phyloP scores from a whole-genome alignment of 176 grass and related monocot genomes.

The Phoenix roebelenii region DNA sequence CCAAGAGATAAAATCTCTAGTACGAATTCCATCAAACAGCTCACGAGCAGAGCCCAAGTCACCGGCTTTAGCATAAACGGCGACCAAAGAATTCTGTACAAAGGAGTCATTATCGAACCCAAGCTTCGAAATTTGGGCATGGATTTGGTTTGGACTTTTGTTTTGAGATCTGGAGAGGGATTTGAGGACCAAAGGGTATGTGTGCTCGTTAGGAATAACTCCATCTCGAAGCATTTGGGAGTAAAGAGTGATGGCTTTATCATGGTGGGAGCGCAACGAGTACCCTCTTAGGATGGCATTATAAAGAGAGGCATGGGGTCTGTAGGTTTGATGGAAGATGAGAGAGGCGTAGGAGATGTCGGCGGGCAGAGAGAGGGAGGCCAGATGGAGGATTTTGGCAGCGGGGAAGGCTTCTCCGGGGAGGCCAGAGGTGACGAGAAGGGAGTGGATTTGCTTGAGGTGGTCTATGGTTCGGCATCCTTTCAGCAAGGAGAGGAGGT shows the following conservation, averaged over 20 bases:
- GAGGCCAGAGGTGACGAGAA: slow-evolving; percentile 11
- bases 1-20: slow-evolving; percentile 6
- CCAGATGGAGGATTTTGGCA: not conserved
- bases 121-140: slow-evolving; percentile 11
- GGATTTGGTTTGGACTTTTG: not conserved
- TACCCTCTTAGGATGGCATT: not conserved
- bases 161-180: not conserved
- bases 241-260: slow-evolving; percentile 4
- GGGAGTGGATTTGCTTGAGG: slow-evolving; percentile 17
- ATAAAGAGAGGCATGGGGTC: not conserved
- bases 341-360: slow-evolving; percentile 1
- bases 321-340: not conserved
- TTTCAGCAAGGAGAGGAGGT: slow-evolving; percentile 10
- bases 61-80: slow-evolving; percentile 4
- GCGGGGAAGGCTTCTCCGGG: not conserved
- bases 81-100: slow-evolving; percentile 14
- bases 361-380: slow-evolving; percentile 1
- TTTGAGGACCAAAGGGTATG: slow-evolving; percentile 20
- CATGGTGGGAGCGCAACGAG: not conserved
- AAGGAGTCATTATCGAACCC: slow-evolving; percentile 5
- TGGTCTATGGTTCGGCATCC: not conserved
- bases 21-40: slow-evolving; percentile 1
- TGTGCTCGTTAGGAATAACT: slow-evolving; percentile 16
- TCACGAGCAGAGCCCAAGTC: slow-evolving; percentile 1
- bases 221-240: slow-evolving; percentile 13